phyloP scores from a whole-genome alignment of 139 green algal genomes.

The Chlamydomonas incerta region DNA sequence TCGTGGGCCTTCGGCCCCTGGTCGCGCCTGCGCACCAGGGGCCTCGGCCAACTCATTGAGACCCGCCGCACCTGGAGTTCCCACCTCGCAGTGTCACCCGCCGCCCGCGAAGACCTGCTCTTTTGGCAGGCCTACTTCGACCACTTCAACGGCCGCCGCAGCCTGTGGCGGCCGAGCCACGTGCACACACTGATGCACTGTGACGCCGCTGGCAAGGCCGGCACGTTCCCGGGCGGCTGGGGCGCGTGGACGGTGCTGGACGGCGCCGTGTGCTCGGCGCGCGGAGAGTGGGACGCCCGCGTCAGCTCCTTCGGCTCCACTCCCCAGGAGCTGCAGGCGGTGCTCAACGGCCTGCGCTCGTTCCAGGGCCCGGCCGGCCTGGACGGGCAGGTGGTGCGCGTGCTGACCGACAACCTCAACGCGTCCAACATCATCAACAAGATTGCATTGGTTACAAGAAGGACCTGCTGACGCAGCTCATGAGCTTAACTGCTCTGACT shows the following conservation, averaged over 20 bases:
- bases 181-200: conserved; percentile 12
- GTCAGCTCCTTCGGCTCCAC: conserved; percentile 1
- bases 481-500: no score
- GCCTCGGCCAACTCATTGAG: no score
- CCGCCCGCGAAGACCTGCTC: neutral
- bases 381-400: neutral
- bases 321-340: conserved; percentile 6
- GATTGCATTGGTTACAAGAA: no score
- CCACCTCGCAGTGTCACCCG: neutral
- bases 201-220: conserved; percentile 20
- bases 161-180: neutral
- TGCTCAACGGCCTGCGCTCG: neutral
- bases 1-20: conserved; percentile 20
- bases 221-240: neutral
- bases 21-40: no score
- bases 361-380: neutral
- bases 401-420: conserved; percentile 23
- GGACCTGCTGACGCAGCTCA: no score
- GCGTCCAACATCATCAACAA: conserved; percentile 27
- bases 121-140: conserved; percentile 24
- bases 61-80: no score
- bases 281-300: neutral
- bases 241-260: no score
- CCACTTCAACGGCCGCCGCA: conserved; percentile 31
- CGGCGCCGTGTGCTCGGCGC: neutral